Evolutionary conservation across 441 rosid genomes (phyloP), one percentile per base, ranked within the genome.

Genomic region (Pelargonium australe): DNA sequence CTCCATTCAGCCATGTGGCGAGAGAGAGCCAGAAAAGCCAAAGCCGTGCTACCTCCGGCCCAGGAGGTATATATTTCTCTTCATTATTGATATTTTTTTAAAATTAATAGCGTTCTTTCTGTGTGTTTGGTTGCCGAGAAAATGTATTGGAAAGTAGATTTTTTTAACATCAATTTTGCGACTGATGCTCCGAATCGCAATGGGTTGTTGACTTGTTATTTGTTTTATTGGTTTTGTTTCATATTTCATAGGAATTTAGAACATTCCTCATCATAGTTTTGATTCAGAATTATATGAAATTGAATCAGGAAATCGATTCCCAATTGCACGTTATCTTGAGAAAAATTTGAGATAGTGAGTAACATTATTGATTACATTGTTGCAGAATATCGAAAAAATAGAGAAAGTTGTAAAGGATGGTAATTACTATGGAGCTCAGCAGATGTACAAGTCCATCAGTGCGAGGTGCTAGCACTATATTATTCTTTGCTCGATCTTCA

Each of bases 361-460:
- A 57, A 55, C 25, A 55, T 19, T 10, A 57, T 7, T 19, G 63
- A 19, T 45, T 61, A 5, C 45, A 13, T 66, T 19, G 3, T 13
- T 19, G 82, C 82, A 95, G 96, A 90, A 85, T 75, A 82, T 92
- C 74, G 94, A 84, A 73, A 91, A 94, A 83, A 70, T 91, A 79
- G 81, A 80, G 86, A 90, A 94, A 76, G 83, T 80, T 75, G 74
- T 91, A 68, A 83, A 81, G 43, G 96, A 81, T 63, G 96, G 97
- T 55, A 87, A 94, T 80, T 79, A 5, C 79, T 94, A 94, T 85
- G 97, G 97, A 81, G 96, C 97, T 64, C 95, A 89, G 40, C 96
- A 94, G 90, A 94, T 91, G 92, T 94, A 88, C 80, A 91, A 89
- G 85, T 89, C 95, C 5, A 85, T 86, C 67, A 83, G 92, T 74